Conservation (phyloP, 371 early-diverging fungal genomes). For the Rhizopus arrhizus region DNA sequence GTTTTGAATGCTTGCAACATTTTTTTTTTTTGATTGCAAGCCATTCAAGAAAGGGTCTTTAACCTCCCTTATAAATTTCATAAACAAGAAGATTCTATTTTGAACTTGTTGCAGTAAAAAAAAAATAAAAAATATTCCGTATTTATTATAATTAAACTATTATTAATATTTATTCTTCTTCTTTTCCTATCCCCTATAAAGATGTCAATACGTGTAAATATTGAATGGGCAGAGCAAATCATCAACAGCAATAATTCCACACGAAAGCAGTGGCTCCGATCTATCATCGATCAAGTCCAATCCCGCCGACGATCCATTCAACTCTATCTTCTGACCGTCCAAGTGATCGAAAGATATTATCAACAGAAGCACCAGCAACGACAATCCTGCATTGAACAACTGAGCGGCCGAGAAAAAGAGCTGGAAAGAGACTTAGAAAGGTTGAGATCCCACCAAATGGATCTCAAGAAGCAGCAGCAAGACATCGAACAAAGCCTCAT, state of each 20-base stretch:
- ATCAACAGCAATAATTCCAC: slow-evolving; percentile 3
- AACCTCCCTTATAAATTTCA: neutral
- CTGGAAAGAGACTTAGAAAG: slow-evolving; percentile 20
- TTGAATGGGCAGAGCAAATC: slow-evolving; percentile 22
- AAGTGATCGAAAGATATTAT: slow-evolving; percentile 9
- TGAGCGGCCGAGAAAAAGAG: slow-evolving; percentile 11
- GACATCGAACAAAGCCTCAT: slow-evolving; percentile 17
- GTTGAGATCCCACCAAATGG: slow-evolving; percentile 20
- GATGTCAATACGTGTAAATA: slow-evolving; percentile 11
- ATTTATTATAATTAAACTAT: neutral
- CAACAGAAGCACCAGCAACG: neutral
- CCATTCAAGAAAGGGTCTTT: neutral
- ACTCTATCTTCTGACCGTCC: slow-evolving; percentile 5
- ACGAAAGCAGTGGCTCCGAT: slow-evolving; percentile 11
- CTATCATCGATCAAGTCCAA: slow-evolving; percentile 16
- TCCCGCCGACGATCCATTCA: slow-evolving; percentile 4
- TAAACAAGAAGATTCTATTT: neutral
- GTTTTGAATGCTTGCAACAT: too few species aligned
- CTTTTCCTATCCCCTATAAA: neutral
- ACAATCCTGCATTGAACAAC: slow-evolving; percentile 10
- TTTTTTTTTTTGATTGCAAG: too few species aligned
- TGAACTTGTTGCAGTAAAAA: slow-evolving; percentile 8
- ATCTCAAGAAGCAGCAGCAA: slow-evolving; percentile 18
- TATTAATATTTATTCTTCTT: slow-evolving; percentile 3
- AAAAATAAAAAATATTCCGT: slow-evolving; percentile 24